phyloP scores from a whole-genome alignment of 2,329 filamentous ascomycete species.

The Rhexocercosporidium sp. region DNA sequence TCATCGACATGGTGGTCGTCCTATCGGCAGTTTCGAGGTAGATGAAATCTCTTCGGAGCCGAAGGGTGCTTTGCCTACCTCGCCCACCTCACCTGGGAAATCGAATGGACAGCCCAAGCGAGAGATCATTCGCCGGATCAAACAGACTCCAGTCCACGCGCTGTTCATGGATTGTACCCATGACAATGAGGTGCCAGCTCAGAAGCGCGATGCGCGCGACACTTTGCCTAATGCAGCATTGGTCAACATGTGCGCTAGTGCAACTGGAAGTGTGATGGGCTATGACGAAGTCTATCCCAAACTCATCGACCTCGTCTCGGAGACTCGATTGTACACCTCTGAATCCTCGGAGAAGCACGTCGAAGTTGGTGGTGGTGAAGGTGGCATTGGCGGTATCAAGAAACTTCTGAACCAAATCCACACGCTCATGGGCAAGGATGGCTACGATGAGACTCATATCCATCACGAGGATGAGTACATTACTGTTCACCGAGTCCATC shows the following conservation, averaged over 20 bases:
- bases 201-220: conserved; percentile 92
- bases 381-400: conserved; percentile 89
- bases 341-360: conserved; percentile 70
- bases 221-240: conserved; percentile 93
- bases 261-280: conserved; percentile 95
- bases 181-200: conserved; percentile 94
- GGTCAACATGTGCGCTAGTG: conserved; percentile 94
- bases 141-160: conserved; percentile 87
- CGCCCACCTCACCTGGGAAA: conserved; percentile 39
- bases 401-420: conserved; percentile 95
- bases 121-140: conserved; percentile 75
- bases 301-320: conserved; percentile 90
- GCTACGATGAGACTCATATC: conserved; percentile 93
- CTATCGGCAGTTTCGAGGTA: conserved; percentile 97
- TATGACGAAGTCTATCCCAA: conserved; percentile 97
- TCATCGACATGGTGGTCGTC: conserved; percentile 89
- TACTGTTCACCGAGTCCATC: conserved; percentile 94
- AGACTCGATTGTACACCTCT: conserved; percentile 83
- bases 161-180: conserved; percentile 99
- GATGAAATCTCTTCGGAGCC: conserved; percentile 78
- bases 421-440: conserved; percentile 91
- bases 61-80: conserved; percentile 41
- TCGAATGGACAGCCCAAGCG: conserved; percentile 41
- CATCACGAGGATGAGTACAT: conserved; percentile 97
- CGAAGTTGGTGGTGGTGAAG: conserved; percentile 71